Evolutionary conservation across 208 protist genomes (phyloP).

Genomic region (Leishmania mexicana): DNA sequence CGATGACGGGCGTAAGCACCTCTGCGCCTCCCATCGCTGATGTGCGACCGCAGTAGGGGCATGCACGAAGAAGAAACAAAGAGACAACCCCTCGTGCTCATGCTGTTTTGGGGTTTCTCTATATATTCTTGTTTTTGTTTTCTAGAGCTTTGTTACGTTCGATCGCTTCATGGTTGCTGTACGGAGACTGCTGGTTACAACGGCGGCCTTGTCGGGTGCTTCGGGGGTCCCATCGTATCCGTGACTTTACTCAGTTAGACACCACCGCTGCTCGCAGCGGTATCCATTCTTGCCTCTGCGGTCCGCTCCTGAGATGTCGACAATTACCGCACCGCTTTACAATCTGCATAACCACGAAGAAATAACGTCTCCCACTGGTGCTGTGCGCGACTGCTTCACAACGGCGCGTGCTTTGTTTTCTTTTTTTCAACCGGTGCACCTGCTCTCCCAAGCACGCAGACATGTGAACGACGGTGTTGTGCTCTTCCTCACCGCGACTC

Average conservation of each 20-base stretch:
- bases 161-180: neutral
- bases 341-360: neutral
- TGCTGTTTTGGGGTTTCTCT: too few relatives aligned
- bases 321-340: neutral
- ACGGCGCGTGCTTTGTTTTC: neutral
- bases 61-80: neutral
- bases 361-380: neutral
- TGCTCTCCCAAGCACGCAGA: neutral
- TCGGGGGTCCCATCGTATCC: neutral
- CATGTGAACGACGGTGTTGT: neutral
- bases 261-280: neutral
- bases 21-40: neutral
- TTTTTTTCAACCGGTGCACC: neutral
- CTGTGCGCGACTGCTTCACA: neutral
- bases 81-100: neutral
- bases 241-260: neutral
- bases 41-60: neutral
- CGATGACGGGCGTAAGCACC: neutral
- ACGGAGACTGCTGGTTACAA: neutral
- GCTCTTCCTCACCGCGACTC: neutral
- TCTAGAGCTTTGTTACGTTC: neutral
- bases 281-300: neutral
- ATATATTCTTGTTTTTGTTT: neutral
- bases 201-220: neutral
- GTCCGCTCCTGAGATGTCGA: neutral